Percentiles rank a stretch among this genome's conserved stretches.
phyloP scores from a whole-genome alignment of 176 grass and related monocot genomes.

The Avena atlantica region DNA sequence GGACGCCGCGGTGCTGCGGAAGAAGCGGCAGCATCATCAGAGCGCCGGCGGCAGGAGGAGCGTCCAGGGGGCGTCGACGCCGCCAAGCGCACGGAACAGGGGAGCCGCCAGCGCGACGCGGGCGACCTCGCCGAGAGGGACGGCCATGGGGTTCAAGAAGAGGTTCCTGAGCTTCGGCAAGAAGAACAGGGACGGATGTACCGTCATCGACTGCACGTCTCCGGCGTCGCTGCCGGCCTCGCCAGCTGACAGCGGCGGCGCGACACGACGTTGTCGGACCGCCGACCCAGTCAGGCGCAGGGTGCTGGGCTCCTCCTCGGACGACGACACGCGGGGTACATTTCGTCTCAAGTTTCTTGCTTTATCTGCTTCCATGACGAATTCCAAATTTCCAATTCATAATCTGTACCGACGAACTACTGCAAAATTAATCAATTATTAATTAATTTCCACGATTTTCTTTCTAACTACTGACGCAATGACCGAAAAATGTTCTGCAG shows the following conservation, averaged over 20 bases:
- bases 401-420: background rate
- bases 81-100: constrained; percentile 16
- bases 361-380: background rate
- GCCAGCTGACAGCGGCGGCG: constrained; percentile 40
- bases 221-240: constrained; percentile 39
- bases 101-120: constrained; percentile 16
- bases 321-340: constrained; percentile 42
- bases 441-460: background rate
- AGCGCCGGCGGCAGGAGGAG: constrained; percentile 25
- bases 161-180: constrained; percentile 73
- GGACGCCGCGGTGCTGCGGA: constrained; percentile 51
- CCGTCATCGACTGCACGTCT: constrained; percentile 54
- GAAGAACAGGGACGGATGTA: constrained; percentile 60
- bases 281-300: constrained; percentile 44
- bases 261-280: constrained; percentile 35
- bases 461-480: background rate
- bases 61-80: constrained; percentile 15
- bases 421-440: background rate
- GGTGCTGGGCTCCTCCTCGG: constrained; percentile 41
- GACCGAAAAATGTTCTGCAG: background rate
- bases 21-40: constrained; percentile 53
- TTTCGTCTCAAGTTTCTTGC: background rate
- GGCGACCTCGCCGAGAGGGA: constrained; percentile 40
- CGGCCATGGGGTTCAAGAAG: constrained; percentile 70
- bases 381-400: background rate